Conservation (phyloP, 352 stramenopile genomes). For the Globisporangium nagaii region DNA sequence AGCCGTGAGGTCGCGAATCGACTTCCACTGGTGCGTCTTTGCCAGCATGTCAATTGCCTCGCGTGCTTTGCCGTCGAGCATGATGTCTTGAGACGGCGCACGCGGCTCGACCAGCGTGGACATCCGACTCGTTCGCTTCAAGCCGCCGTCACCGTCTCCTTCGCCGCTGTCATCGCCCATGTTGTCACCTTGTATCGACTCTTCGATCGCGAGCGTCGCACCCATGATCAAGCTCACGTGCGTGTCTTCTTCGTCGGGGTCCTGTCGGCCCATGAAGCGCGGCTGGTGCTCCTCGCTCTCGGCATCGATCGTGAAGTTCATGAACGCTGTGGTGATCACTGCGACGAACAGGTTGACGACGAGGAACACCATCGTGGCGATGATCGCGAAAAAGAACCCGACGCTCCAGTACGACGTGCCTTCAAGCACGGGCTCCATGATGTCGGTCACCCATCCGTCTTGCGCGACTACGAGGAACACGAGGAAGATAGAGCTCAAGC, state of each 20-base stretch:
- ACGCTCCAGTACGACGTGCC: constrained; percentile 44
- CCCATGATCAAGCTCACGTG: constrained; percentile 83
- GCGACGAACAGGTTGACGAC: constrained; percentile 81
- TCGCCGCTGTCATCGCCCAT: neutral
- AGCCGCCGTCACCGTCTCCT: neutral
- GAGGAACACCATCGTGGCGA: constrained; percentile 74
- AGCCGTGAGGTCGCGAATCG: constrained; percentile 52
- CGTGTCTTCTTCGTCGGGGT: constrained; percentile 52
- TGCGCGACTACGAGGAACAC: constrained; percentile 78
- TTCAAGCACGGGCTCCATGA: constrained; percentile 75
- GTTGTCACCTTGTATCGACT: constrained; percentile 20
- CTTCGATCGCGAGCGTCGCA: constrained; percentile 68
- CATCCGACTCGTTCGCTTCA: constrained; percentile 3
- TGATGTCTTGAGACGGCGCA: constrained; percentile 6
- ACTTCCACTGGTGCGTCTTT: constrained; percentile 40
- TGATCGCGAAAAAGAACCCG: constrained; percentile 67
- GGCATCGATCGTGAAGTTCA: constrained; percentile 69
- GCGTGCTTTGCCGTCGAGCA: constrained; percentile 11
- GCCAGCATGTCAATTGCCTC: constrained; percentile 19
- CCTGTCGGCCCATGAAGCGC: constrained; percentile 50
- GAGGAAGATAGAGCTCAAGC: constrained; percentile 61
- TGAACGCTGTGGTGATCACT: constrained; percentile 81
- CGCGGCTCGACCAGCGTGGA: neutral
- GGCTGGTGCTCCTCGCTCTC: constrained; percentile 27
- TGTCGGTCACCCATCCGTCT: constrained; percentile 72